A percentile compares a stretch with the other conserved stretches of the same genome.
phyloP scores from a whole-genome alignment of 2,329 filamentous ascomycete genomes.

The Xylariaceae sp. region DNA sequence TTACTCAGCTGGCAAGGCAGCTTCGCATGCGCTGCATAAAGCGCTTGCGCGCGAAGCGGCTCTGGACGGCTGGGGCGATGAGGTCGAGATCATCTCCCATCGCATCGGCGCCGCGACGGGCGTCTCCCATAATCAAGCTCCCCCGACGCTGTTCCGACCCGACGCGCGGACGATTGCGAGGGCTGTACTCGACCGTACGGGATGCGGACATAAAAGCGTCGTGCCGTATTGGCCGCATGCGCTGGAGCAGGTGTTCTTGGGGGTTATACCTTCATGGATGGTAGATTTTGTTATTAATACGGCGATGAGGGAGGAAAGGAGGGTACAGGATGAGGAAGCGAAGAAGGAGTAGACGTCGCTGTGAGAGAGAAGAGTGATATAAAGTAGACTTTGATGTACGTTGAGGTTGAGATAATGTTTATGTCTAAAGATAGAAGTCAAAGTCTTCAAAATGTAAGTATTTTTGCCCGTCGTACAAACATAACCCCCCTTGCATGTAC shows the following conservation, averaged over 20 bases:
- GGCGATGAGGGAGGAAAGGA: conserved; percentile 24
- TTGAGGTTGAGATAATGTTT: too few species aligned
- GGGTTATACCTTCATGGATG: conserved; percentile 1
- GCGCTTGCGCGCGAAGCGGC: conserved; percentile 47
- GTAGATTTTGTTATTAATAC: conserved; percentile 13
- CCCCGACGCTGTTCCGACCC: conserved; percentile 26
- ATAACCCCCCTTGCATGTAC: too few species aligned
- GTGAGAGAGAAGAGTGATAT: neutral
- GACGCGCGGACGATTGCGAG: conserved; percentile 28
- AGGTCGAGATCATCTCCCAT: conserved; percentile 28
- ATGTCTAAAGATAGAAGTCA: too few species aligned
- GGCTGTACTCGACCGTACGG: conserved; percentile 28
- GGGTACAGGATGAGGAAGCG: conserved; percentile 1
- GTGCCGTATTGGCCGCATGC: conserved; percentile 35
- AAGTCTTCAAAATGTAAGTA: too few species aligned
- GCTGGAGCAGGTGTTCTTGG: conserved; percentile 21
- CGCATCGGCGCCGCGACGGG: conserved; percentile 32
- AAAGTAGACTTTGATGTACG: too few species aligned
- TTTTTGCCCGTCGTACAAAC: too few species aligned
- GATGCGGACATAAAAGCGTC: conserved; percentile 28
- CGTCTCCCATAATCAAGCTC: conserved; percentile 14
- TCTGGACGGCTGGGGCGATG: conserved; percentile 24
- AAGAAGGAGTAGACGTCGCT: conserved; percentile 2
- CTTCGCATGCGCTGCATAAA: conserved; percentile 24
- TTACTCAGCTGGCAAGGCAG: conserved; percentile 33